Evolutionary conservation across 768 basidiomycete genomes (phyloP).

Genomic region (Pleurotus pulmonarius): DNA sequence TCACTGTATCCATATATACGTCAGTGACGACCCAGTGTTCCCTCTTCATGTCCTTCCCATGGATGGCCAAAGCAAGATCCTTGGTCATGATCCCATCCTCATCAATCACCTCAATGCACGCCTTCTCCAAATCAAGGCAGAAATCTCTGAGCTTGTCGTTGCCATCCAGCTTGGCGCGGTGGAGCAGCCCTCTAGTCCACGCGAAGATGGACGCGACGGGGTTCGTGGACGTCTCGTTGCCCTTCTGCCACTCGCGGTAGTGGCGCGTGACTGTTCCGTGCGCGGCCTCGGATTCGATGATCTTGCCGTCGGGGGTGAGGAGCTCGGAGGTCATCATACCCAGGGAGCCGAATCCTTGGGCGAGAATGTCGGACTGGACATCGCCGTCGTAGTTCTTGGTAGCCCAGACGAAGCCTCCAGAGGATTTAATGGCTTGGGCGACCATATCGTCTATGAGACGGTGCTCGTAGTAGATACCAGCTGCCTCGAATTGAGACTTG

Average conservation of each 20-base stretch:
- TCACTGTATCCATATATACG: conserved; percentile 90
- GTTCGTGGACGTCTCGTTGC: conserved; percentile 97
- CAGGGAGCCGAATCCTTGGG: conserved; percentile 93
- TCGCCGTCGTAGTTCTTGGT: conserved; percentile 83
- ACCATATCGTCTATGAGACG: conserved; percentile 98
- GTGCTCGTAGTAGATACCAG: conserved; percentile 90
- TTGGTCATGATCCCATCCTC: conserved; percentile 93
- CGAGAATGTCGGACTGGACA: conserved; percentile 89
- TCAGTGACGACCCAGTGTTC: conserved; percentile 97
- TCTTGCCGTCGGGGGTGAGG: conserved; percentile 89
- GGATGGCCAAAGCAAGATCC: conserved; percentile 92
- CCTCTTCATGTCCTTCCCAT: conserved; percentile 86
- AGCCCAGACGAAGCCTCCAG: conserved; percentile 86
- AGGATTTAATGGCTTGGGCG: conserved; percentile 94
- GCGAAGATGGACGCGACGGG: conserved; percentile 98
- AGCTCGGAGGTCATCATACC: conserved; percentile 99
- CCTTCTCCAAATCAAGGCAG: conserved; percentile 74
- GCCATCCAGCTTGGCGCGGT: conserved; percentile 88
- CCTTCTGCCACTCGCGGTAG: conserved; percentile 97
- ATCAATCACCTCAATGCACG: conserved; percentile 91
- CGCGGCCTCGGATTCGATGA: conserved; percentile 94
- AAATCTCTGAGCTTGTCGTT: conserved; percentile 75
- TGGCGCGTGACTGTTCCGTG: conserved; percentile 95
- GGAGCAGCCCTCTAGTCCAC: conserved; percentile 93
- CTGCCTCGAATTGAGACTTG: conserved; percentile 63